These are phyloP conservation scores for Wolfiporia cocos DNA, from an alignment of 1,284 basidiomycete genomes.

Conservation along the genomic window DNA sequence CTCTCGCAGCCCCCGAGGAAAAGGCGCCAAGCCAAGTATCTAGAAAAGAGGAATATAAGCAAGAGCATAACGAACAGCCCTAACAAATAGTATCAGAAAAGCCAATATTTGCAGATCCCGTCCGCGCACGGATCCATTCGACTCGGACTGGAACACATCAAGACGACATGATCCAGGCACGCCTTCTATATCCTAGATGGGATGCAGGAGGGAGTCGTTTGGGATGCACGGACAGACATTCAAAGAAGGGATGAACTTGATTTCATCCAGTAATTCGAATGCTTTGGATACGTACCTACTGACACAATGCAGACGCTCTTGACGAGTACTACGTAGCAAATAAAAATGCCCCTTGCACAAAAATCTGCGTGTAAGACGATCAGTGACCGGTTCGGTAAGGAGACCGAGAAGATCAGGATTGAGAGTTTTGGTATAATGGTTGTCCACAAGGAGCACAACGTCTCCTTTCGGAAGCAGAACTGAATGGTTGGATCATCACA, in stretches of 20 bases:
- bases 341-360: no score
- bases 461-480: slow-evolving; percentile 81
- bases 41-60: no score
- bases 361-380: slow-evolving; percentile 7
- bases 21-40: no score
- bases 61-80: no score
- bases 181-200: slow-evolving; percentile 22
- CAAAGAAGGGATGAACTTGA: slow-evolving; percentile 84
- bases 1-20: no score
- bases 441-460: slow-evolving; percentile 66
- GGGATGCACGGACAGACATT: slow-evolving; percentile 37
- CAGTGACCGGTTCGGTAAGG: slow-evolving; percentile 1
- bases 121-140: slow-evolving; percentile 25
- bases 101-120: slow-evolving; percentile 61
- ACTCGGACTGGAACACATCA: slow-evolving; percentile 38
- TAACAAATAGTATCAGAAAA: slow-evolving; percentile 55
- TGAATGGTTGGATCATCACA: slow-evolving; percentile 56
- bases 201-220: slow-evolving; percentile 26
- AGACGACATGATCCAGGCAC: slow-evolving; percentile 40
- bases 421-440: slow-evolving; percentile 51
- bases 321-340: no score
- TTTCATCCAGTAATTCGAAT: slow-evolving; percentile 45
- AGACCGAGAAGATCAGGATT: slow-evolving; percentile 26
- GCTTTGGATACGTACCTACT: slow-evolving; percentile 18
- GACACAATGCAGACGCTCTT: neutral